These are phyloP conservation scores for Chenopodium berlandieri DNA, from an alignment of 148 eudicot species.

Conservation along the genomic window DNA sequence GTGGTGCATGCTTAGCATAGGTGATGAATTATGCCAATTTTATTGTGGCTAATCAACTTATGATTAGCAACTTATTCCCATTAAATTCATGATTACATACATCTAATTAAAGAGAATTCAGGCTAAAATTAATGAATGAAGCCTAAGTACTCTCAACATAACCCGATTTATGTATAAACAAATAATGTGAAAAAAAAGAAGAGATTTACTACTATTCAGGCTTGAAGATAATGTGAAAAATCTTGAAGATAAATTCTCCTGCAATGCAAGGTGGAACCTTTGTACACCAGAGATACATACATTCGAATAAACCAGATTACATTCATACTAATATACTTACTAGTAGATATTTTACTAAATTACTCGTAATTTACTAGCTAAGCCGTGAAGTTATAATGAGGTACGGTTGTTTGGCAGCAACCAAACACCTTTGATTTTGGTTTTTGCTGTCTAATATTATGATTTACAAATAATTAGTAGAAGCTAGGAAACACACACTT, in stretches of 20 bases:
- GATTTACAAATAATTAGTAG: constrained; percentile 14
- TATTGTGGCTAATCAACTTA: background rate
- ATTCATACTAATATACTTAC: too few species aligned
- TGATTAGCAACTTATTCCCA: background rate
- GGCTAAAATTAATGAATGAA: too few species aligned
- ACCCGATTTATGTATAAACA: background rate
- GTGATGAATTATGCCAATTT: too few species aligned
- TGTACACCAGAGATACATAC: background rate
- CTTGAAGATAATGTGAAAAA: too few species aligned
- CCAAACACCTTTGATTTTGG: constrained; percentile 1
- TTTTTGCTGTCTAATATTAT: constrained; percentile 4
- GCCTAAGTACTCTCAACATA: background rate
- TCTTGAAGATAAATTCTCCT: background rate
- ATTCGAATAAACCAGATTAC: too few species aligned
- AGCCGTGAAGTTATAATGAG: background rate
- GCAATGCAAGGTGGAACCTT: background rate
- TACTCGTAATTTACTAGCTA: background rate
- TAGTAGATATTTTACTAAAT: background rate
- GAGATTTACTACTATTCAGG: too few species aligned
- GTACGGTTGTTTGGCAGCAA: background rate
- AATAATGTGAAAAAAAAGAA: too few species aligned
- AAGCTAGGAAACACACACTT: background rate
- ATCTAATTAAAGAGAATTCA: too few species aligned
- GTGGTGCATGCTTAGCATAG: too few species aligned
- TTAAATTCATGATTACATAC: too few species aligned